Evolutionary conservation across 768 basidiomycete species (phyloP), one percentile per base, ranked within the genome.

Genomic region (Crepidotus variabilis): DNA sequence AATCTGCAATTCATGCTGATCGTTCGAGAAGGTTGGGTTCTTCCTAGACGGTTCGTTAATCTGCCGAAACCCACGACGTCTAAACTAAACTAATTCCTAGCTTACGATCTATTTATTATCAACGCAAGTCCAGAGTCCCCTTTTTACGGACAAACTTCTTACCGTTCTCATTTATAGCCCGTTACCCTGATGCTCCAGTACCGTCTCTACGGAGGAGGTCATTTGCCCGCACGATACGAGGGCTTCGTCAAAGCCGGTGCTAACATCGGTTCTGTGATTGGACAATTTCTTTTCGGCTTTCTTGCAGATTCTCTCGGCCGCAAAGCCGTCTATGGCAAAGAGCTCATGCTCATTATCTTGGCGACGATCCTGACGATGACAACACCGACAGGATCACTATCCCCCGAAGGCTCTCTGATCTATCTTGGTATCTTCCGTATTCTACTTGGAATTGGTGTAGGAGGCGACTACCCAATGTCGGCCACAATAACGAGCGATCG

Each of bases 391-490:
- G 84, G 82, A 33, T 69, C 72, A 2, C 73, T 89, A 21, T 76
- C 79, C 18, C 79, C 86, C 2, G 66, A 80, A 47, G 61, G 68
- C 23, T 74, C 68, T 21, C 75, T 90, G 49, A 81, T 89, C 60
- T 91, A 86, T 67, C 75, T 92, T 13, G 75, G 75, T 14, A 62
- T 85, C 2, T 90, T 81, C 64, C 85, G 90, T 11, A 86, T 91
- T 52, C 63, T 92, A 6, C 81, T 92, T 34, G 90, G 90, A 0
- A 71, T 92, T 16, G 90, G 90, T 21, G 83, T 92, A 0, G 90
- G 88, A 14, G 90, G 87, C 2, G 90, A 90, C 67, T 90, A 90
- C 64, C 87, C 88, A 1, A 86, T 90, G 87, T 83, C 80, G 10
- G 87, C 88, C 0, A 81, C 81, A 9, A 74, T 90, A 56, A 81